Evolutionary conservation across 441 rosid species (phyloP).

Genomic region (Erysimum cheiri): DNA sequence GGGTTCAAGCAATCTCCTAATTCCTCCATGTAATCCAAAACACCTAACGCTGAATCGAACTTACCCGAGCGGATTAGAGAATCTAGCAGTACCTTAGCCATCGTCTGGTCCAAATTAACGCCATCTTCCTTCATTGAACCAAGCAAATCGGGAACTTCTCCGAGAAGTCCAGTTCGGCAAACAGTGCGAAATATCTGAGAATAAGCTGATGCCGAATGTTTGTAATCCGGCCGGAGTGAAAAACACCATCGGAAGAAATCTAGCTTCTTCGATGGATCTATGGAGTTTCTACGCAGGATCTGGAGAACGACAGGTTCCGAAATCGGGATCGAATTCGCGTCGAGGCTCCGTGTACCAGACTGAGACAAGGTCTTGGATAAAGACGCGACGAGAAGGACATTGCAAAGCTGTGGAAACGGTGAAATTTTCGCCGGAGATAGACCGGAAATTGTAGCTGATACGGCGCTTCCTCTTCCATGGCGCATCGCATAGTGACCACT

Average conservation of each 20-base stretch:
- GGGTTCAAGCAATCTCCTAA: slow-evolving; percentile 54
- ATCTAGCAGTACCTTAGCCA: slow-evolving; percentile 67
- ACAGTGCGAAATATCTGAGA: slow-evolving; percentile 67
- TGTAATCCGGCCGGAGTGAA: slow-evolving; percentile 59
- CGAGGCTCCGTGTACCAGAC: slow-evolving; percentile 69
- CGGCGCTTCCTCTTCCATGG: slow-evolving; percentile 47
- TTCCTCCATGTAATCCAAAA: slow-evolving; percentile 80
- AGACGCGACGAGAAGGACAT: slow-evolving; percentile 66
- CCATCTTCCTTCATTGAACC: slow-evolving; percentile 66
- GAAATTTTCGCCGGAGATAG: slow-evolving; percentile 36
- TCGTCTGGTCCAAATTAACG: slow-evolving; percentile 58
- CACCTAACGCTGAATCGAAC: slow-evolving; percentile 67
- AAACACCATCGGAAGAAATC: slow-evolving; percentile 78
- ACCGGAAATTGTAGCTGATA: slow-evolving; percentile 33
- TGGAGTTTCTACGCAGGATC: slow-evolving; percentile 59
- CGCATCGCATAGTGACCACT: slow-evolving; percentile 52
- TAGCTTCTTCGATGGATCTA: slow-evolving; percentile 62
- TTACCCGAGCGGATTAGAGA: slow-evolving; percentile 61
- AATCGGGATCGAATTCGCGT: slow-evolving; percentile 58
- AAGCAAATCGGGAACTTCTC: slow-evolving; percentile 62
- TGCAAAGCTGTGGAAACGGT: slow-evolving; percentile 48
- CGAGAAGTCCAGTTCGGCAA: slow-evolving; percentile 62
- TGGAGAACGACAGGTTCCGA: slow-evolving; percentile 69
- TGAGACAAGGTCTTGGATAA: slow-evolving; percentile 63
- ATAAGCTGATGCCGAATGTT: slow-evolving; percentile 65